Conservation (phyloP, 2,329 filamentous ascomycete species). For the Colletotrichum eleusines region DNA sequence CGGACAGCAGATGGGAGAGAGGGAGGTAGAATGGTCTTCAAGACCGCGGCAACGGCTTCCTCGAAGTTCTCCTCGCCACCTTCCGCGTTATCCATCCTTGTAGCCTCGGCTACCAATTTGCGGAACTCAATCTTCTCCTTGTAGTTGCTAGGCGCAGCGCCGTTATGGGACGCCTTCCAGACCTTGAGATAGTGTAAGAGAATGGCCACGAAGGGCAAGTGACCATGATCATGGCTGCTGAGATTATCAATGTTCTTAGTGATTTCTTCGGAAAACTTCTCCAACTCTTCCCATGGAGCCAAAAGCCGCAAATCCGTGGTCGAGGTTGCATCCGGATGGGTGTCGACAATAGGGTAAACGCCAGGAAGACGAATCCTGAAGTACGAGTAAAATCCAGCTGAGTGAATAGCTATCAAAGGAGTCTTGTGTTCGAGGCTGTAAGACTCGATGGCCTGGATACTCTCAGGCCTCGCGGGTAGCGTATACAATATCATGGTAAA, state of each 20-base stretch:
- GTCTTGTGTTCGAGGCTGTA: constrained; percentile 69
- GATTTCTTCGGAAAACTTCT: constrained; percentile 73
- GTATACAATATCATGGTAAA: constrained; percentile 70
- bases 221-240: constrained; percentile 86
- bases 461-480: constrained; percentile 60
- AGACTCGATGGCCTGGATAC: constrained; percentile 58
- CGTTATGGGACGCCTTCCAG: constrained; percentile 81
- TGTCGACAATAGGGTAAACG: constrained; percentile 94
- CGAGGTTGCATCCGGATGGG: constrained; percentile 89
- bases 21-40: constrained; percentile 84
- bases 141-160: constrained; percentile 78
- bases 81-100: constrained; percentile 80
- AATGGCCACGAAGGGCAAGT: constrained; percentile 88
- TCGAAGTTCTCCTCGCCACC: constrained; percentile 98
- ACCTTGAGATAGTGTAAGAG: constrained; percentile 83
- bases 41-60: constrained; percentile 86
- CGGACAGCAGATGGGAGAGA: constrained; percentile 76
- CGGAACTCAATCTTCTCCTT: constrained; percentile 89
- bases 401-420: constrained; percentile 86
- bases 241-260: constrained; percentile 77
- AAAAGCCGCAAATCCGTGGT: constrained; percentile 88
- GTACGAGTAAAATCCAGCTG: constrained; percentile 90
- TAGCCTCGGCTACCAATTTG: constrained; percentile 73
- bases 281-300: constrained; percentile 86
- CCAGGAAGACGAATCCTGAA: constrained; percentile 83